These are phyloP conservation scores for Aspergillus bombycis DNA, from an alignment of 2,329 filamentous ascomycete genomes.

Conservation along the genomic window DNA sequence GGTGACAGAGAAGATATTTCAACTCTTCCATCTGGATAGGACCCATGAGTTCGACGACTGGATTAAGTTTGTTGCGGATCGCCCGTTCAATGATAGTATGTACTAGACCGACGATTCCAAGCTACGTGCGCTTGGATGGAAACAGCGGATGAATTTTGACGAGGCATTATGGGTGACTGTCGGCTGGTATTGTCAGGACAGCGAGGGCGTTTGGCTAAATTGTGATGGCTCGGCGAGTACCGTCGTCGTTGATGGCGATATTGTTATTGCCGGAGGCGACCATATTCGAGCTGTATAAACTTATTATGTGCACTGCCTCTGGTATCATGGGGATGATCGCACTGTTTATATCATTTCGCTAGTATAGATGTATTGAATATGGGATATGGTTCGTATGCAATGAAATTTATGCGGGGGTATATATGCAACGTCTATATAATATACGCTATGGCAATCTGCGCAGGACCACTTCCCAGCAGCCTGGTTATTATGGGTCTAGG, in stretches of 20 bases:
- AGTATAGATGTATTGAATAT: too few species aligned
- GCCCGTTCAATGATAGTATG: conserved; percentile 75
- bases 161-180: conserved; percentile 67
- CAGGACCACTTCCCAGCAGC: not conserved
- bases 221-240: not conserved
- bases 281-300: not conserved
- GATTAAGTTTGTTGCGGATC: conserved; percentile 75
- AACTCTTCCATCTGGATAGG: conserved; percentile 61
- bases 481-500: not conserved
- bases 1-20: conserved; percentile 67
- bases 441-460: not conserved
- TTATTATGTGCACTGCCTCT: not conserved
- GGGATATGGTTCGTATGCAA: too few species aligned
- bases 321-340: too few species aligned
- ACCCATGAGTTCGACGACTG: conserved; percentile 59
- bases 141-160: conserved; percentile 66
- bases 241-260: not conserved
- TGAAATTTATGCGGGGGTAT: not conserved
- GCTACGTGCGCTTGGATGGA: conserved; percentile 68
- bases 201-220: conserved; percentile 2
- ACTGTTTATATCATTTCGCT: too few species aligned
- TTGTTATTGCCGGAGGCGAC: not conserved
- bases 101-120: conserved; percentile 74
- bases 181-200: conserved; percentile 62
- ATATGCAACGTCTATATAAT: not conserved